Evolutionary conservation across 73 alveolate genomes (phyloP).

Genomic region (Symbiodinium pilosum): DNA sequence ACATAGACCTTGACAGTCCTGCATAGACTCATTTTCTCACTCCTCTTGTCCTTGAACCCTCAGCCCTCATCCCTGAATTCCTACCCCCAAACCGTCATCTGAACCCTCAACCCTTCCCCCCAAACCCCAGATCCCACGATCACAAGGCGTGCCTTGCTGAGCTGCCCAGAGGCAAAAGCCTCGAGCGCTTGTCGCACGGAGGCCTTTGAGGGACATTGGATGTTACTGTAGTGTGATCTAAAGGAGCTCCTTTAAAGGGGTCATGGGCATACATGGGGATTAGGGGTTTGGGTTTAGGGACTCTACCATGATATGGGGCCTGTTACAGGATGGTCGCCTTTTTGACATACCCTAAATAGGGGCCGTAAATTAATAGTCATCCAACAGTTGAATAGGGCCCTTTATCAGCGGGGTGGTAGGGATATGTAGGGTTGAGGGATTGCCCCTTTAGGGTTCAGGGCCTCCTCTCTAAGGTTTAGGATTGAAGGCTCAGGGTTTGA

Average conservation of each 20-base stretch:
- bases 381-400: too few species aligned
- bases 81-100: not conserved
- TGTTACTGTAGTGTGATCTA: not conserved
- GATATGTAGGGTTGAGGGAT: too few species aligned
- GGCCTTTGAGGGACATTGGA: constrained; percentile 30
- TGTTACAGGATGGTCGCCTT: too few species aligned
- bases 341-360: too few species aligned
- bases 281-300: not conserved
- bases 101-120: not conserved
- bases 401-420: too few species aligned
- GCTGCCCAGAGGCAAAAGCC: constrained; percentile 21
- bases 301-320: too few species aligned
- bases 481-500: too few species aligned
- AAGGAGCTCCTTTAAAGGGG: not conserved
- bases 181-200: constrained; percentile 73
- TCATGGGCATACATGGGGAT: not conserved
- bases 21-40: too few species aligned
- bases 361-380: too few species aligned
- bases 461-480: too few species aligned
- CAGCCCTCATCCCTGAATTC: not conserved
- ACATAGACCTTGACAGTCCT: too few species aligned
- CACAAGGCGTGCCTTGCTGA: constrained; percentile 9
- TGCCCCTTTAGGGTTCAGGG: too few species aligned
- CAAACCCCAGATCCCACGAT: not conserved
- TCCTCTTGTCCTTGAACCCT: not conserved